Evolutionary conservation across 352 stramenopile genomes (phyloP), one percentile per base, ranked within the genome.

Genomic region (Salisapilia sapeloensis): DNA sequence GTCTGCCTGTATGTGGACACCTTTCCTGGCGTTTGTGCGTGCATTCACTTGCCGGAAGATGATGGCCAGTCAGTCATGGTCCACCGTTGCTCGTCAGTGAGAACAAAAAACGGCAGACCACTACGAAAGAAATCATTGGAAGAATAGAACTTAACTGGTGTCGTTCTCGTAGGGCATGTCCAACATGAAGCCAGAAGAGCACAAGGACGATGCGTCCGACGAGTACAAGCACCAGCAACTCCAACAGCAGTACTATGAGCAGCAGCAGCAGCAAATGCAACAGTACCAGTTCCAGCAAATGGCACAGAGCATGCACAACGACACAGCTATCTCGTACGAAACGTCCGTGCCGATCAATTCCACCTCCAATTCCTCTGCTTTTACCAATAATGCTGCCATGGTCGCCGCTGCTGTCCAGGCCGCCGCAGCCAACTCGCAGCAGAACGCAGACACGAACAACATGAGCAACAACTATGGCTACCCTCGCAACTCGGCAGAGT

Each of bases 401-500:
- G 33, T 74, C 16, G 53, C 65, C 21, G 56, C 60, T 4, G 50
- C 44, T 3, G 55, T 56, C 0, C 49, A 59, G 6, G 60, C 65
- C 35, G 53, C 33, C 14, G 17, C 21, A 9, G 38, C 33, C 8
- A 25, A 17, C 11, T 12, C 25, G 23, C 23, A 13, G 13, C 5
- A 29, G 13, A 29, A 19, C 23, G 17, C 16, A 6, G 7, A 6
- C 6, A 33, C 39, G 6, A 16, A 38, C 2, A 32, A 34, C 21
- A 26, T 38, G 4, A 26, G 23, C 43, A 0, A 36, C 37, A n/a
- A 31, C 48, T 5, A 45, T 32, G 2, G 43, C 21, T 25, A 57
- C 55, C 57, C 62, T 10, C 65, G 66, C 16, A 83, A 83, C 15
- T 78, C 61, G 12, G 62, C 66, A 0, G 69, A 85, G 38, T 84